Conservation (phyloP, 2,329 filamentous ascomycete species). For the Parastagonospora nodorum region DNA sequence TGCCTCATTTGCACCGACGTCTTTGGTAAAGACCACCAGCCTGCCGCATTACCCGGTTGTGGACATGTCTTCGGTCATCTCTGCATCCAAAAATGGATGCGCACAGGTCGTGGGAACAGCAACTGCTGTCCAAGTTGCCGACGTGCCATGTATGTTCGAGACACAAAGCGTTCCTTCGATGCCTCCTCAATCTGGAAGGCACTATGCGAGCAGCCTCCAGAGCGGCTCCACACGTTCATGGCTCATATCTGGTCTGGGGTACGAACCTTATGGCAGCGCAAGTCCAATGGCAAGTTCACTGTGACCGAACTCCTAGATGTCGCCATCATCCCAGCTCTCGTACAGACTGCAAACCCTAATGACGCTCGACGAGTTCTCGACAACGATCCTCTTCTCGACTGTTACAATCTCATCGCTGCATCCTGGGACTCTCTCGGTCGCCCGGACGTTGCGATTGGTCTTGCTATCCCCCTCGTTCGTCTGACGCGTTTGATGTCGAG, state of each 20-base stretch:
- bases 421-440: slow-evolving; percentile 34
- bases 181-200: slow-evolving; percentile 31
- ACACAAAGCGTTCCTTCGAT: slow-evolving; percentile 18
- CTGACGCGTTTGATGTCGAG: slow-evolving; percentile 36
- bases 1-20: slow-evolving; percentile 36
- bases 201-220: slow-evolving; percentile 27
- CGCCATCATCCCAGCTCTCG: slow-evolving; percentile 29
- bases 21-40: slow-evolving; percentile 29
- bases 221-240: slow-evolving; percentile 26
- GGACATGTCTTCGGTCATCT: slow-evolving; percentile 38
- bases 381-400: slow-evolving; percentile 23
- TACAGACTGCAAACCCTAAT: slow-evolving; percentile 5
- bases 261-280: slow-evolving; percentile 22
- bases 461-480: slow-evolving; percentile 35
- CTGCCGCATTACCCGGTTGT: slow-evolving; percentile 34
- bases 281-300: slow-evolving; percentile 21
- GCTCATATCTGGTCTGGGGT: slow-evolving; percentile 24
- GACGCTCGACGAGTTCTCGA: background rate
- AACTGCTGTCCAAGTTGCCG: slow-evolving; percentile 36
- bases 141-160: slow-evolving; percentile 22
- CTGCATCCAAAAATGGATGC: slow-evolving; percentile 38
- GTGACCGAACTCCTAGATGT: slow-evolving; percentile 23
- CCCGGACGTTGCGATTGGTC: slow-evolving; percentile 25
- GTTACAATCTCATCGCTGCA: slow-evolving; percentile 27
- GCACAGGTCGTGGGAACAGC: slow-evolving; percentile 26